Evolutionary conservation across 208 protist genomes (phyloP), one percentile per base, ranked within the genome.

Genomic region (Acanthamoeba triangularis): DNA sequence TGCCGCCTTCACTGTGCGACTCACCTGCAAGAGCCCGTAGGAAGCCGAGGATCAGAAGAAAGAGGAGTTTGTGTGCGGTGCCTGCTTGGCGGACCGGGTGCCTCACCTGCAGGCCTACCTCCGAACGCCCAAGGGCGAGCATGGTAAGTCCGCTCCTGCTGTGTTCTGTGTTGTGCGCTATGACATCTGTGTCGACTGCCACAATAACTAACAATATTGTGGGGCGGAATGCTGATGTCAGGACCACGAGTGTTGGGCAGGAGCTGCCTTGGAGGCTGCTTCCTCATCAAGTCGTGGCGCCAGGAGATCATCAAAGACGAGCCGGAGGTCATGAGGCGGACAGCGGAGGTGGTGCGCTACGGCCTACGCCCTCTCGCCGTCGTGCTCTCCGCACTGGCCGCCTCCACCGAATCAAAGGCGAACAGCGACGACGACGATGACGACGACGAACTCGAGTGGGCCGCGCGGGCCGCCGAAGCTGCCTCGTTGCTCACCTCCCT

Each of bases 201-300:
- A 1, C 20, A 16, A n/a, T n/a, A n/a, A n/a, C n/a, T n/a, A n/a
- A n/a, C n/a, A n/a, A n/a, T n/a, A n/a, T n/a, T 47, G 28, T 6
- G 30, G 14, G 61, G 3, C 4, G 14, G 28, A n/a, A n/a, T 67
- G 61, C 61, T 2, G 1, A 25, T 16, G 16, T 0, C 28, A 80
- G 72, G 72, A 7, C 37, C 72, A 33, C 30, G 72, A 49, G 72
- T 80, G 33, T 20, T 80, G 72, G 72, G 72, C 23, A 37, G 72
- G 37, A 20, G 10, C 37, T 52, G 41, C 72, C 72, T 80, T 80
- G 72, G 72, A 80, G 72, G 72, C 72, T 80, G 72, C 35, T 80
- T 80, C 72, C 72, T 80, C 72, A 80, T 80, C 72, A 16, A 28
- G 37, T 80, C 72, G 72, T 80, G 72, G 72, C 72, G 72, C 25